Evolutionary conservation across 306 rosid genomes (phyloP).

Genomic region (Citrullus mucosospermus): DNA sequence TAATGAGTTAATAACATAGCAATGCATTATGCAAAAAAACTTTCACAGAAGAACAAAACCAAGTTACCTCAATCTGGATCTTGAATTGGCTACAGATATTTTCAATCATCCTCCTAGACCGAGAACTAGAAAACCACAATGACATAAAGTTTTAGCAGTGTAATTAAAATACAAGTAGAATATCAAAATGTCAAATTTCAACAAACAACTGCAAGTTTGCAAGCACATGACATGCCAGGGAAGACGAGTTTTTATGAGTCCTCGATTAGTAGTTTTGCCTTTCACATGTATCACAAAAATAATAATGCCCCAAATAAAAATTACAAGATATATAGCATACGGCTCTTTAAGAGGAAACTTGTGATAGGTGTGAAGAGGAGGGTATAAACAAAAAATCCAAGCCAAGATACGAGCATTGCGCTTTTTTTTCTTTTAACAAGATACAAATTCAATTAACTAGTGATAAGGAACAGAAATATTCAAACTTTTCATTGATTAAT

Average conservation of each 20-base stretch:
- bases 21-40: not conserved
- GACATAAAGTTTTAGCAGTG: not conserved
- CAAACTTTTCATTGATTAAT: not conserved
- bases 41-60: not conserved
- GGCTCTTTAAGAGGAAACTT: not conserved
- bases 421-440: not conserved
- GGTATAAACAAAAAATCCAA: not conserved
- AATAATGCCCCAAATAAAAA: not conserved
- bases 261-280: not conserved
- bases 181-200: conserved; percentile 4
- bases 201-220: not conserved
- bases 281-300: not conserved
- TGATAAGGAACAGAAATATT: not conserved
- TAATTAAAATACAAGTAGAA: not conserved
- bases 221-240: conserved; percentile 2
- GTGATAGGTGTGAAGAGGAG: not conserved
- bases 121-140: conserved; percentile 38
- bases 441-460: not conserved
- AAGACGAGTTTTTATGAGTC: not conserved
- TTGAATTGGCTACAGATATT: conserved; percentile 49
- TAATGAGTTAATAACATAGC: not conserved
- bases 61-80: conserved; percentile 53
- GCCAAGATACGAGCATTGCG: not conserved
- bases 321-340: not conserved
- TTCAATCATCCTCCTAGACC: conserved; percentile 67